Percentiles rank a stretch among this genome's conserved stretches.
These are phyloP conservation scores for Capillidium heterosporum DNA, from an alignment of 371 early-diverging fungal species.

Conservation along the genomic window DNA sequence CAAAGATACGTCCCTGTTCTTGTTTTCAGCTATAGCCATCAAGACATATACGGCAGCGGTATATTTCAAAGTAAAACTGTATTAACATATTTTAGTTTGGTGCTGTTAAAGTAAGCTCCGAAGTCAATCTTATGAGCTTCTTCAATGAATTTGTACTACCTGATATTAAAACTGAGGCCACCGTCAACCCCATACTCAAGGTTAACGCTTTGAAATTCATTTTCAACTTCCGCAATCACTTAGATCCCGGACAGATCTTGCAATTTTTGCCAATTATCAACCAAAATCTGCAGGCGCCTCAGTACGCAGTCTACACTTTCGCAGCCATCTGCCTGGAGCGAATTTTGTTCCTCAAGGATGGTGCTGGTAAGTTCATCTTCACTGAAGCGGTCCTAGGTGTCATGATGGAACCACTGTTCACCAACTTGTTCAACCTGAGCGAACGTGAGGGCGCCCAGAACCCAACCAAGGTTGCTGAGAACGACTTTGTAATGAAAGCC, in stretches of 20 bases:
- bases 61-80: background rate
- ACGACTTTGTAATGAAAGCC: conserved; percentile 70
- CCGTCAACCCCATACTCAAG: conserved; percentile 69
- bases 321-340: conserved; percentile 83
- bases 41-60: conserved; percentile 35
- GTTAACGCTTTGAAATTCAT: conserved; percentile 87
- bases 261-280: conserved; percentile 60
- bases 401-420: conserved; percentile 42
- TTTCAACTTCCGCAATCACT: conserved; percentile 79
- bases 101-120: conserved; percentile 54
- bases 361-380: conserved; percentile 25
- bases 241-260: conserved; percentile 39
- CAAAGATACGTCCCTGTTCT: conserved; percentile 86
- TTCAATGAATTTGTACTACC: conserved; percentile 63
- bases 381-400: conserved; percentile 47
- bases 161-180: conserved; percentile 55
- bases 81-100: conserved; percentile 31
- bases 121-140: conserved; percentile 65
- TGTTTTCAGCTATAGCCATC: conserved; percentile 73
- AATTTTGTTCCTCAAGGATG: conserved; percentile 61
- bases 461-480: conserved; percentile 82
- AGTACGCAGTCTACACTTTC: conserved; percentile 80
- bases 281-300: conserved; percentile 55
- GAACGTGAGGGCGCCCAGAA: conserved; percentile 32
- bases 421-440: conserved; percentile 55